Evolutionary conservation across 208 protist genomes (phyloP), one percentile per base, ranked within the genome.

Genomic region (Trypanosoma theileri): DNA sequence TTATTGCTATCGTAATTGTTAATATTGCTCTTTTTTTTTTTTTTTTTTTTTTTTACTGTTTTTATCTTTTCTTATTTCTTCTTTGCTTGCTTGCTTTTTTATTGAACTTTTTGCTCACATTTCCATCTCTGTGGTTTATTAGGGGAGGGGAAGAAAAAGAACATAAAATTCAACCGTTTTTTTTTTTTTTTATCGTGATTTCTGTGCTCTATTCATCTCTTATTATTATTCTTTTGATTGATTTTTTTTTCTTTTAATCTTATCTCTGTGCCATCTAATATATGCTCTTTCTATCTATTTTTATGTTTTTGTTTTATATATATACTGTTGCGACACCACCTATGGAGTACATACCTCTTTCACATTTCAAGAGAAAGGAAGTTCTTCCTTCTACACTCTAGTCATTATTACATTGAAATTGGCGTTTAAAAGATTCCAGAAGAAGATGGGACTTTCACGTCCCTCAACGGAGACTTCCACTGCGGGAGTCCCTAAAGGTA

Each of bases 251-350:
- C 11, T 48, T 14, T 48, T 48, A n/a, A n/a, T n/a, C n/a, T n/a
- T n/a, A n/a, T 45, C 41, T 45, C 12, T 45, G 6, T 45, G 9
- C 41, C 41, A 14, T 45, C 12, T 45, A 45, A 45, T 54, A 44
- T 67, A 1, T 60, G 42, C 22, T 54, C 24, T 55, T 69, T 60
- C 22, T 40, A 16, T 69, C 13, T 10, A 17, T 42, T 71, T 48
- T n/a, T n/a, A n/a, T n/a, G 1, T 17, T 40, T 35, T 61, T 22
- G 9, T 44, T 42, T 71, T 48, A 3, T n/a, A 14, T n/a, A 11
- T 9, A 14, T 48, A 48, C 10, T 48, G 11, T 48, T 48, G 28
- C 28, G 6, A 35, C 6, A 35, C 28, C 6, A 35, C 28, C 28
- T 35, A 8, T 1, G 1, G 28, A 6, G 1, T 35, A 6, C 28